A percentile compares a stretch with the other conserved stretches of the same genome.
These are phyloP conservation scores for Phaeomoniella chlamydospora DNA, from an alignment of 2,329 filamentous ascomycete genomes.

Conservation along the genomic window DNA sequence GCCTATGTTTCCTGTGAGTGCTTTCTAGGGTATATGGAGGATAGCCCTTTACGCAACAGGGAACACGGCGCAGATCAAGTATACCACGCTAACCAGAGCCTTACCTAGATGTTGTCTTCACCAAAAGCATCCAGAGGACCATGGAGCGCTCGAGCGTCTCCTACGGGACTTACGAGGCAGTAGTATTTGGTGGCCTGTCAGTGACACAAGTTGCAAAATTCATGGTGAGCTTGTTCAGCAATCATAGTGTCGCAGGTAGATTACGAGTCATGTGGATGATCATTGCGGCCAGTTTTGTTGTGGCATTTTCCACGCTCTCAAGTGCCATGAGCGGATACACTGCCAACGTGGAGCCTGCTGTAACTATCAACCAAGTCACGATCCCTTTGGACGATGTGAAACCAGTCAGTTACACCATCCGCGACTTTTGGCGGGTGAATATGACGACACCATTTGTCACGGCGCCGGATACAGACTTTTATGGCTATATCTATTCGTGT, in stretches of 20 bases:
- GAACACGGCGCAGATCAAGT: too few relatives aligned
- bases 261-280: conserved; percentile 17
- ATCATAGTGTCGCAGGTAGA: conserved; percentile 6
- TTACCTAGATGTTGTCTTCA: conserved; percentile 19
- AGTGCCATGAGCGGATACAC: conserved; percentile 23
- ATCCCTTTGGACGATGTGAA: conserved; percentile 14
- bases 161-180: conserved; percentile 18
- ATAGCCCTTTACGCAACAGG: too few relatives aligned
- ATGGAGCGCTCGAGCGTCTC: conserved; percentile 20
- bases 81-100: too few relatives aligned
- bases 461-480: conserved; percentile 5
- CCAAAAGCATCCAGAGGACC: conserved; percentile 16
- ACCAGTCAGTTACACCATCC: conserved; percentile 7
- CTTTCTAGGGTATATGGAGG: too few relatives aligned
- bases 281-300: conserved; percentile 15
- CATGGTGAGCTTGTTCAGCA: conserved; percentile 11
- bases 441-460: conserved; percentile 6
- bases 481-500: conserved; percentile 3
- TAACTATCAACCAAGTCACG: conserved; percentile 6
- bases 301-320: conserved; percentile 17
- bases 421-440: conserved; percentile 8
- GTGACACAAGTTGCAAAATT: conserved; percentile 13
- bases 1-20: conserved; percentile 13
- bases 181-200: conserved; percentile 15
- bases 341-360: conserved; percentile 12